Base-by-base conservation (phyloP, 345 rosid species). In the Rhodamnia argentea region DNA sequence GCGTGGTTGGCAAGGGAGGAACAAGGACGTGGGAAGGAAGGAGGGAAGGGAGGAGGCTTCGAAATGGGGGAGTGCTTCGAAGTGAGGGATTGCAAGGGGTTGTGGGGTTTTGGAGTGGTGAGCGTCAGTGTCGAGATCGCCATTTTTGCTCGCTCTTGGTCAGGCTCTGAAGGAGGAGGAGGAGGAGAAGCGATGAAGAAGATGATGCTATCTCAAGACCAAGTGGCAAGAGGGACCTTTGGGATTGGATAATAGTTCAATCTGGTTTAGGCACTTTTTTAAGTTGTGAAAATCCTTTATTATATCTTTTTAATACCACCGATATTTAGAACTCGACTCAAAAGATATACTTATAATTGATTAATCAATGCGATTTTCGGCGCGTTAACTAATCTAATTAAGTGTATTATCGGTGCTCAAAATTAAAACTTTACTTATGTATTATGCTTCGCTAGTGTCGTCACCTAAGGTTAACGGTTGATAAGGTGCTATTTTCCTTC, bases 21-120 rank as follows among this genome's bases (percentile, higher is more conserved):
- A 64, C 89, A 89, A n/a, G 88, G 88, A 27, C 88, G 88, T 62
- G 88, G 82, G 52, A 88, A 84, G 29, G 87, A 18, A 86, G 70
- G 22, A 62, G 75, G 75, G 29, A 18, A 29, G 78, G 13, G 78
- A 1, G 78, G 24, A 70, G 13, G 47, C 47, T 9, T 37, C 47
- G 26, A 27, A 53, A 53, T 5, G 3, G 84, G 58, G 60, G 42
- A 53, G 37, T 22, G 84, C 44, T 53, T 83, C 42, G 84, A 54
- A 56, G 44, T 6, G 44, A 83, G 44, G 47, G 60, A 1, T 29
- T 27, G 56, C 76, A 59, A 82, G 78, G 84, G 44, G 57, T 75
- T 11, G 78, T 58, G 55, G 37, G 85, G 62, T 44, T 85, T 85
- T 47, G 87, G 76, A 9, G 52, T 40, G 55, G 89, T 40, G 52